A percentile compares a stretch with the other conserved stretches of the same genome.
phyloP scores from a whole-genome alignment of 2,329 filamentous ascomycete species.

The Aspergillus pseudotamarii region DNA sequence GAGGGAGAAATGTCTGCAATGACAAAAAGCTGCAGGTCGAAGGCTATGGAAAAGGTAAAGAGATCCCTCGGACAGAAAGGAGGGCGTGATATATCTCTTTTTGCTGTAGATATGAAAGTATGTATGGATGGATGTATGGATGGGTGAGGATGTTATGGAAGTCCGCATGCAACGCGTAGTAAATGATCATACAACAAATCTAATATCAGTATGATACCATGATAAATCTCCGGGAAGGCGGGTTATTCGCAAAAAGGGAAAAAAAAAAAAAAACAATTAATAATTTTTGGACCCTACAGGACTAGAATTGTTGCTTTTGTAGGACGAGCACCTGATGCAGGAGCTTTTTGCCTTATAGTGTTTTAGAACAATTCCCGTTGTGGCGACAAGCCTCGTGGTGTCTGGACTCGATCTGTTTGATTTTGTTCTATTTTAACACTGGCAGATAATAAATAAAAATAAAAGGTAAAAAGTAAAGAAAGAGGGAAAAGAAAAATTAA shows the following conservation, averaged over 20 bases:
- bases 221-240: background rate
- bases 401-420: background rate
- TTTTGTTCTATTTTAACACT: background rate
- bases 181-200: constrained; percentile 2
- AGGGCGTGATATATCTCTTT: constrained; percentile 2
- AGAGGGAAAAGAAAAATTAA: background rate
- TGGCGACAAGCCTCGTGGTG: constrained; percentile 6
- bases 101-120: background rate
- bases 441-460: background rate
- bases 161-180: background rate
- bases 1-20: background rate
- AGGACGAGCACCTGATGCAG: constrained; percentile 6
- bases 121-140: background rate
- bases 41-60: background rate
- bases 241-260: background rate
- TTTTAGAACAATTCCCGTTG: background rate
- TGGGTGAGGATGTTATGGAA: background rate
- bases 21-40: background rate
- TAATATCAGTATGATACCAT: background rate
- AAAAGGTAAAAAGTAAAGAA: background rate
- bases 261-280: background rate
- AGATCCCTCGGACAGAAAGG: background rate
- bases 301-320: background rate
- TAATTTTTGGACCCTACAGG: background rate
- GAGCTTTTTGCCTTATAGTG: background rate